Base-by-base conservation (phyloP, 345 rosid genomes). In the Gossypium raimondii region DNA sequence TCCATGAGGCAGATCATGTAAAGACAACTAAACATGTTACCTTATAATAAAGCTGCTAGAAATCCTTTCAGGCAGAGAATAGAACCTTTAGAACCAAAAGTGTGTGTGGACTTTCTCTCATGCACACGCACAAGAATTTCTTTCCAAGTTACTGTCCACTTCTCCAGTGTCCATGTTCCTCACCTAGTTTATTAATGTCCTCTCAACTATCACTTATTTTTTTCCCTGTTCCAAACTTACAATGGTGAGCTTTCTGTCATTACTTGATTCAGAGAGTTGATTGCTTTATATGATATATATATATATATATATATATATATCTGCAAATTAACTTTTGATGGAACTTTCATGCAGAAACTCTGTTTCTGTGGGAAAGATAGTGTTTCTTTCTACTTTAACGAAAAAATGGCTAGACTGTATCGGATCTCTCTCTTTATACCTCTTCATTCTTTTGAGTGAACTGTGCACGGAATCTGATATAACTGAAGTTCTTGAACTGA, bases 1-100 rank as follows among this genome's bases (percentile, higher is more conserved):
- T 79, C 52, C 50, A 58, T 51, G 73, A 55, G 38, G 55, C 57
- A 67, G 75, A 50, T 72, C 52, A 74, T 43, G 59, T 57, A 65
- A 74, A 66, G 38, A 20, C 75, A 67, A 63, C 59, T 18, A 3
- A 9, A 51, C 16, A 2, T 51, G 45, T 51, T 27, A 51, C 47
- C 47, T 48, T 73, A 55, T 24, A 75, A 4, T 67, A 48, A 59
- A 58, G 58, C 77, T 38, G 24, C 44, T n/a, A 16, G 48, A 64
- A 17, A 58, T 44, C 64, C 70, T 55, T 47, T 56, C 22, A 53
- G 72, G 27, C 56, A 59, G 72, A 55, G 56, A 73, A 61, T 67
- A 66, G 53, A 73, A 50, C 14, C 14, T 51, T 62, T 44, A 69
- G 41, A 68, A 50, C 50, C 44, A 16, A 48, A 43, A 34, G 13